phyloP scores from a whole-genome alignment of 257 asterid genomes.

The Penstemon eatonii region DNA sequence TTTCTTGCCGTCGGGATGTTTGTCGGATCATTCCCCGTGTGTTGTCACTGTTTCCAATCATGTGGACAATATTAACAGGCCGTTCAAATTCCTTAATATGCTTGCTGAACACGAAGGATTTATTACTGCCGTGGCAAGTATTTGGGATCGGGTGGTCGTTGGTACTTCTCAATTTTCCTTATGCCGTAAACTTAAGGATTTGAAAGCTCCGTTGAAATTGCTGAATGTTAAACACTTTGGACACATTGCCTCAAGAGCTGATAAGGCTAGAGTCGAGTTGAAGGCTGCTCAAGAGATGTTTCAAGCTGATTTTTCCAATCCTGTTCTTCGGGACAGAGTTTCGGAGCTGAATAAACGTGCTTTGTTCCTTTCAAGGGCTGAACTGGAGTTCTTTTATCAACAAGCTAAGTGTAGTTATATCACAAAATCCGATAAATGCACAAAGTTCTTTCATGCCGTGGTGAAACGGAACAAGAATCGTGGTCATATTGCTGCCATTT shows the following conservation, averaged over 20 bases:
- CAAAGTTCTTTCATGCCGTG: not conserved
- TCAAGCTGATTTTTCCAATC: not conserved
- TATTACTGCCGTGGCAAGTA: not conserved
- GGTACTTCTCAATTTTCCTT: not conserved
- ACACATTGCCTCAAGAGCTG: not conserved
- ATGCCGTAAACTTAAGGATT: not conserved
- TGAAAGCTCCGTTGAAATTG: not conserved
- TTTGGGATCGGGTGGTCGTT: not conserved
- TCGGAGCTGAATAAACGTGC: not conserved
- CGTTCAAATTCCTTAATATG: not conserved
- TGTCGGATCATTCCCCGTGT: not conserved
- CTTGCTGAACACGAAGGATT: not conserved
- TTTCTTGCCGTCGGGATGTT: not conserved
- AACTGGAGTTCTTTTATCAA: not conserved
- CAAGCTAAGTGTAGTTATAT: not conserved
- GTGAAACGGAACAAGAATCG: too few species aligned
- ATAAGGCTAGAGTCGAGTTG: not conserved
- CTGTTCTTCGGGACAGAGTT: not conserved
- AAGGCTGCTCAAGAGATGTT: not conserved
- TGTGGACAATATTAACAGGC: not conserved
- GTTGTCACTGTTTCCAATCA: not conserved
- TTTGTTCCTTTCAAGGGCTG: not conserved
- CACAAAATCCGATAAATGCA: not conserved
- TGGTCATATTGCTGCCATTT: too few species aligned
- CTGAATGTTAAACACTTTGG: not conserved